phyloP scores from a whole-genome alignment of 176 grass and related monocot species.

The Guadua angustifolia region DNA sequence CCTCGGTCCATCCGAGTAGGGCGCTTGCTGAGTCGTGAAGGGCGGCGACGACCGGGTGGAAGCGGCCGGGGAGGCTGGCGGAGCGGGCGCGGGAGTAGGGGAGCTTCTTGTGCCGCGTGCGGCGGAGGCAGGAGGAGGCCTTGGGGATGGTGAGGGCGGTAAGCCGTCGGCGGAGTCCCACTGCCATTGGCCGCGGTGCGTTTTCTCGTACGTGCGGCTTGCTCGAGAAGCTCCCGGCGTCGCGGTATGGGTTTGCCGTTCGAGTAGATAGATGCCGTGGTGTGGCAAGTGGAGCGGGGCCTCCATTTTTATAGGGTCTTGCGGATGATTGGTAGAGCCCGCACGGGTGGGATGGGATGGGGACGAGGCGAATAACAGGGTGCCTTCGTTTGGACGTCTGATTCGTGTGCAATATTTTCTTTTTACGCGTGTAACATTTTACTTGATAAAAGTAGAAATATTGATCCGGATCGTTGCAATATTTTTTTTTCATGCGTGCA shows the following conservation, averaged over 20 bases:
- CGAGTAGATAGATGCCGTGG: conserved; percentile 12
- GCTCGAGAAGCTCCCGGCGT: conserved; percentile 2
- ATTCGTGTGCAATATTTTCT: no score
- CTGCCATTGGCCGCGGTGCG: conserved; percentile 37
- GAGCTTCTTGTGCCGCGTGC: conserved; percentile 50
- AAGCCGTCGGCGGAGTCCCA: conserved; percentile 37
- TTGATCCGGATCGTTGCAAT: no score
- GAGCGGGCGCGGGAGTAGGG: conserved; percentile 50
- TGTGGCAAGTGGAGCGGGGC: conserved; percentile 24
- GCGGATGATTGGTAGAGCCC: conserved; percentile 24
- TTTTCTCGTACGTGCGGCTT: background rate
- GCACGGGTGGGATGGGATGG: conserved; percentile 39
- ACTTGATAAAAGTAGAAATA: no score
- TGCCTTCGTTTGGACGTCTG: no score
- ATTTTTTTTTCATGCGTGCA: no score
- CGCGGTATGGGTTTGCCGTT: background rate
- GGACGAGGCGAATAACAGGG: no score
- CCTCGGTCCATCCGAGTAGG: conserved; percentile 41
- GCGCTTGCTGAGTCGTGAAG: conserved; percentile 51
- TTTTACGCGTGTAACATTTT: no score
- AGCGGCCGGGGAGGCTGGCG: conserved; percentile 63
- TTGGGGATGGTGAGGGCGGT: conserved; percentile 39
- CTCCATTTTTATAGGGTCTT: conserved; percentile 38
- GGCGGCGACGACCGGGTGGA: conserved; percentile 54
- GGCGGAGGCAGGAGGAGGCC: conserved; percentile 31